Percentiles rank a stretch among this genome's conserved stretches.
These are phyloP conservation scores for Haberlea rhodopensis DNA, from an alignment of 257 asterid species.

Conservation along the genomic window DNA sequence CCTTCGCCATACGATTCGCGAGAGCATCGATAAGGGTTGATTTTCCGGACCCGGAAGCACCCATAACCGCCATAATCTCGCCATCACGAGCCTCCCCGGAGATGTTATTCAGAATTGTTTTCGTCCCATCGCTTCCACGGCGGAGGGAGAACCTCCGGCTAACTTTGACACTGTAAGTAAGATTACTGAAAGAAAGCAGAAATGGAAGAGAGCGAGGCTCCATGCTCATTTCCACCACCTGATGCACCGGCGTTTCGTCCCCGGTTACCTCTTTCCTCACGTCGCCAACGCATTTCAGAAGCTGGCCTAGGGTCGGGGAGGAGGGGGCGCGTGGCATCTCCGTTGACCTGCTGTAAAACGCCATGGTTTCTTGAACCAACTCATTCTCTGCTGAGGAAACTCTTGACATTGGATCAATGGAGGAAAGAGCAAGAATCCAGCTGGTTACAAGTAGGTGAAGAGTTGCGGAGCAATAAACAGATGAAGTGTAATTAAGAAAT, in stretches of 20 bases:
- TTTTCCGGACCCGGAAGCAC: slow-evolving; percentile 80
- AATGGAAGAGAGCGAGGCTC: slow-evolving; percentile 50
- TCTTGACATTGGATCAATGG: slow-evolving; percentile 28
- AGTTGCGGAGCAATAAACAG: slow-evolving; percentile 27
- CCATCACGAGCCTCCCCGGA: slow-evolving; percentile 82
- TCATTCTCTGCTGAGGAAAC: slow-evolving; percentile 28
- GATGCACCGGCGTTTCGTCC: slow-evolving; percentile 76
- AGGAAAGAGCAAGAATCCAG: slow-evolving; percentile 4
- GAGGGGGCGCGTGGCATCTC: slow-evolving; percentile 23
- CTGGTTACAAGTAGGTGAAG: slow-evolving; percentile 39
- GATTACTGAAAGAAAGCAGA: slow-evolving; percentile 52
- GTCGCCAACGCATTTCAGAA: slow-evolving; percentile 49
- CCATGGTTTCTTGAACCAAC: slow-evolving; percentile 23
- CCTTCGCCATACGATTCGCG: slow-evolving; percentile 66
- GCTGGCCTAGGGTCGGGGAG: slow-evolving; percentile 48
- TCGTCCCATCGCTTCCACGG: slow-evolving; percentile 29
- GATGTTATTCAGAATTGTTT: slow-evolving; percentile 51
- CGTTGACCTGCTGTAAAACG: slow-evolving; percentile 25
- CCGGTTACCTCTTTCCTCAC: slow-evolving; percentile 59
- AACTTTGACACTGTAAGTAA: slow-evolving; percentile 51
- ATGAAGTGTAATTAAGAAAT: background rate
- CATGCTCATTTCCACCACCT: slow-evolving; percentile 47
- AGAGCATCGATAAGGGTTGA: slow-evolving; percentile 71
- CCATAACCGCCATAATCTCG: slow-evolving; percentile 73
- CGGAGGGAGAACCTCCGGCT: slow-evolving; percentile 23